phyloP scores from a whole-genome alignment of 2,329 filamentous ascomycete genomes.

The Pseudocercospora macadamiae region DNA sequence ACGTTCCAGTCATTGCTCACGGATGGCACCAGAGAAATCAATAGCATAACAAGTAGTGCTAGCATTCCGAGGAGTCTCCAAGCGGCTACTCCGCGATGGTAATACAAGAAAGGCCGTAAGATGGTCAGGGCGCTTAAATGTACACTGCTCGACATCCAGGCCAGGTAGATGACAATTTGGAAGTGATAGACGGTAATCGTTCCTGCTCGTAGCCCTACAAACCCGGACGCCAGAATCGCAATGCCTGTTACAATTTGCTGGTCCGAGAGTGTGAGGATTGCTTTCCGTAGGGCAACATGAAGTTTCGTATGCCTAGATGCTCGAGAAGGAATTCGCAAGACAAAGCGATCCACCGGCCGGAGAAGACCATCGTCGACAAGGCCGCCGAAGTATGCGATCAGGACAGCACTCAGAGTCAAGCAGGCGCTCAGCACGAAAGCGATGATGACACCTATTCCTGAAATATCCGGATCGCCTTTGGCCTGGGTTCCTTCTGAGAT shows the following conservation, averaged over 20 bases:
- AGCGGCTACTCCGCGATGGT: constrained; percentile 10
- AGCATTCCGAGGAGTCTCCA: constrained; percentile 24
- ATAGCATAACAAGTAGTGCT: constrained; percentile 23
- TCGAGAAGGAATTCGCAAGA: constrained; percentile 20
- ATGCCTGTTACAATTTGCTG: constrained; percentile 30
- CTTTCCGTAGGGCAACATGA: constrained; percentile 19
- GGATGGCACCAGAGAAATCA: constrained; percentile 29
- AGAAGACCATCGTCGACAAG: constrained; percentile 26
- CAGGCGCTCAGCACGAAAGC: constrained; percentile 30
- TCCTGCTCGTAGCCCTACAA: constrained; percentile 14
- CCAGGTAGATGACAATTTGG: constrained; percentile 26
- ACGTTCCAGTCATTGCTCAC: constrained; percentile 27
- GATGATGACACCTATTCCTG: constrained; percentile 28
- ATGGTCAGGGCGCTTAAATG: constrained; percentile 28
- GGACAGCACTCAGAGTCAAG: constrained; percentile 22
- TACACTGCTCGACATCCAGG: constrained; percentile 27
- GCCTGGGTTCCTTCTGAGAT: constrained; percentile 12
- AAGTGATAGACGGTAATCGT: constrained; percentile 22
- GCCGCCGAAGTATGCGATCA: constrained; percentile 23
- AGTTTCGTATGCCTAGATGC: constrained; percentile 7
- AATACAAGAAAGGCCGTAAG: constrained; percentile 19
- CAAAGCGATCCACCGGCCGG: constrained; percentile 18
- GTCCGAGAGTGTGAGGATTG: constrained; percentile 24
- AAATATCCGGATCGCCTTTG: constrained; percentile 27
- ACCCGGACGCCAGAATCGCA: constrained; percentile 24